A percentile compares a stretch with the other conserved stretches of the same genome.
Conservation (phyloP, 225 moss, liverwort and hornwort species). For the Asterella californica region DNA sequence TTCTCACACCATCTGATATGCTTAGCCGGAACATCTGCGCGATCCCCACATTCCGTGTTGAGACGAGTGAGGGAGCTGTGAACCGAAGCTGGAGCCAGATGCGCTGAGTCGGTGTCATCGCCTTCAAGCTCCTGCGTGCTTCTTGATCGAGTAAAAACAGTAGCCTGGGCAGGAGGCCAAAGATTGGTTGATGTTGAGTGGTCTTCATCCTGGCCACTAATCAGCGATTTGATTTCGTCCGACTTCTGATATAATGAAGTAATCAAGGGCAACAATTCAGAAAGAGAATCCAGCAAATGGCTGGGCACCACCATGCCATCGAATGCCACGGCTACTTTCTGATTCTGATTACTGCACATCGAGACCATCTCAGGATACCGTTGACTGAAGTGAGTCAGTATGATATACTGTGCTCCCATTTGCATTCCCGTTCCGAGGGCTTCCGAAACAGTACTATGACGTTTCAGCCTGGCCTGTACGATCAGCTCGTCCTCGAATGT, state of each 20-base stretch:
- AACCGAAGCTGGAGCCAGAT: neutral
- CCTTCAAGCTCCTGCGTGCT: neutral
- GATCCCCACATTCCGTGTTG: neutral
- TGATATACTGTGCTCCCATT: constrained; percentile 44
- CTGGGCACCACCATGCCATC: constrained; percentile 51
- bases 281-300: constrained; percentile 22
- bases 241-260: constrained; percentile 25
- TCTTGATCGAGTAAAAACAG: neutral
- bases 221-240: neutral
- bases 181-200: neutral
- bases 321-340: constrained; percentile 39
- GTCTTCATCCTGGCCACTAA: neutral
- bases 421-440: constrained; percentile 41
- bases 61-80: too few relatives aligned
- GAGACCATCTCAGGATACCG: constrained; percentile 52
- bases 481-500: constrained; percentile 50
- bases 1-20: constrained; percentile 34
- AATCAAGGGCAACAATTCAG: constrained; percentile 28
- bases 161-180: neutral
- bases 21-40: neutral
- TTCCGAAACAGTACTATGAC: constrained; percentile 54
- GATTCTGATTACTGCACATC: constrained; percentile 7
- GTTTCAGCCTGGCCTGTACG: constrained; percentile 41
- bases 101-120: neutral
- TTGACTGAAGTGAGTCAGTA: constrained; percentile 61